Evolutionary conservation across 768 basidiomycete species (phyloP).

Genomic region (Suillus brevipes): DNA sequence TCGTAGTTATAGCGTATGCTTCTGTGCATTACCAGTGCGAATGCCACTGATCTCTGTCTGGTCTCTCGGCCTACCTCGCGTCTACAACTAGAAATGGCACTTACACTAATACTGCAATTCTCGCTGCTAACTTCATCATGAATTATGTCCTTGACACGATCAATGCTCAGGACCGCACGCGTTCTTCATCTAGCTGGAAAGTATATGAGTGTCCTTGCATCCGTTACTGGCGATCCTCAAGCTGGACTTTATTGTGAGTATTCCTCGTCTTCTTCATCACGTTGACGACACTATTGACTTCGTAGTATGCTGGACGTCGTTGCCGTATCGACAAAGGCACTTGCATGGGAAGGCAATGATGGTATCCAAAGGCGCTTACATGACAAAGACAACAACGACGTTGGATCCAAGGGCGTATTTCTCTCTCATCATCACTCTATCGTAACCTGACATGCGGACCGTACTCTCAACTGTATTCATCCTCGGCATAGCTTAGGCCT

Average conservation of each 20-base stretch:
- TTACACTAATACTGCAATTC: conserved; percentile 47
- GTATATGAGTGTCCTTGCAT: conserved; percentile 44
- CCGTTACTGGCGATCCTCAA: conserved; percentile 40
- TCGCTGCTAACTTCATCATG: conserved; percentile 51
- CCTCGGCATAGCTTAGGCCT: conserved; percentile 49
- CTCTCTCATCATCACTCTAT: not conserved
- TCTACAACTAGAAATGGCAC: conserved; percentile 44
- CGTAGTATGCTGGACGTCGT: conserved; percentile 38
- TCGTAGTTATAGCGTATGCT: conserved; percentile 38
- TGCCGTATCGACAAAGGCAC: conserved; percentile 43
- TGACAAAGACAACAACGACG: conserved; percentile 43
- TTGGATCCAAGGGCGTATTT: conserved; percentile 51
- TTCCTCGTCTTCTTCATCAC: not conserved
- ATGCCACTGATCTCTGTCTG: conserved; percentile 16
- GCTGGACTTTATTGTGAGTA: conserved; percentile 44
- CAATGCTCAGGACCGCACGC: conserved; percentile 45
- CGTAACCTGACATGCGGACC: not conserved
- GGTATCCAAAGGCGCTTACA: conserved; percentile 50
- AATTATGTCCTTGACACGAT: conserved; percentile 49
- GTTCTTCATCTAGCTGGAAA: conserved; percentile 50
- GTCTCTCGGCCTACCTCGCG: conserved; percentile 50
- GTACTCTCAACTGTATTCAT: conserved; percentile 41
- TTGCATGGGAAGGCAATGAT: conserved; percentile 47
- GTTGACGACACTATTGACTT: conserved; percentile 11
- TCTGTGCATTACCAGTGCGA: not conserved